Percentiles rank a stretch among this genome's conserved stretches.
These are phyloP conservation scores for Apophysomyces trapeziformis DNA, from an alignment of 371 early-diverging fungal genomes.

Conservation along the genomic window DNA sequence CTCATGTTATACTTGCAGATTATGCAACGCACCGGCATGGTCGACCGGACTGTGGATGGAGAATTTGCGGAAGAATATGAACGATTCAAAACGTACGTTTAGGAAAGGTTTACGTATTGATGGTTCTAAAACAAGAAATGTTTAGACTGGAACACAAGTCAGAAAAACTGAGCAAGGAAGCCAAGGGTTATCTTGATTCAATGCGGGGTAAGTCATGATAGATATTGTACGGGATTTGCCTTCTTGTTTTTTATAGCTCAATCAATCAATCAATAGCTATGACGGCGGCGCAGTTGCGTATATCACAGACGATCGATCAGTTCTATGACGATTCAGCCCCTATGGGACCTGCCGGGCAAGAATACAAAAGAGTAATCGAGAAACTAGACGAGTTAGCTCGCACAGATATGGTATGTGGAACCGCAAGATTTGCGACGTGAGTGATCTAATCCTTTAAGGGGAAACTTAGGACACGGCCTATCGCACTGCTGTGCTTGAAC, in stretches of 20 bases:
- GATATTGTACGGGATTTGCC: not conserved
- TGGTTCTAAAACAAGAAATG: not conserved
- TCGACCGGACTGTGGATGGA: conserved; percentile 81
- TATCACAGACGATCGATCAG: conserved; percentile 76
- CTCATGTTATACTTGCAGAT: conserved; percentile 38
- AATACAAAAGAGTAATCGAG: conserved; percentile 78
- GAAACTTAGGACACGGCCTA: conserved; percentile 73
- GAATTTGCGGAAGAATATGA: conserved; percentile 89
- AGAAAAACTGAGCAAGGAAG: conserved; percentile 86
- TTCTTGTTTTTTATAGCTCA: not conserved
- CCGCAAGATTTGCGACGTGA: not conserved
- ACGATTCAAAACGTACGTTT: conserved; percentile 73
- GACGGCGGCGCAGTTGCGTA: conserved; percentile 82
- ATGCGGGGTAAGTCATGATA: conserved; percentile 62
- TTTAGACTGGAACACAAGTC: conserved; percentile 84
- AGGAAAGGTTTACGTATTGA: not conserved
- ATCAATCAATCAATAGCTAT: conserved; percentile 56
- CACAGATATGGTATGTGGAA: conserved; percentile 64
- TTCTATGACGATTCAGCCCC: conserved; percentile 66
- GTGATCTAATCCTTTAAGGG: not conserved
- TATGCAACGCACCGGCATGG: conserved; percentile 73
- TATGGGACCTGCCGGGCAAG: conserved; percentile 52
- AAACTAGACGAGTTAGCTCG: conserved; percentile 82
- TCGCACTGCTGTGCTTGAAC: conserved; percentile 86
- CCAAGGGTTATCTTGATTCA: conserved; percentile 92